Evolutionary conservation across 176 grass and related monocot genomes (phyloP), one percentile per base, ranked within the genome.

Genomic region (Metroxylon sagu): DNA sequence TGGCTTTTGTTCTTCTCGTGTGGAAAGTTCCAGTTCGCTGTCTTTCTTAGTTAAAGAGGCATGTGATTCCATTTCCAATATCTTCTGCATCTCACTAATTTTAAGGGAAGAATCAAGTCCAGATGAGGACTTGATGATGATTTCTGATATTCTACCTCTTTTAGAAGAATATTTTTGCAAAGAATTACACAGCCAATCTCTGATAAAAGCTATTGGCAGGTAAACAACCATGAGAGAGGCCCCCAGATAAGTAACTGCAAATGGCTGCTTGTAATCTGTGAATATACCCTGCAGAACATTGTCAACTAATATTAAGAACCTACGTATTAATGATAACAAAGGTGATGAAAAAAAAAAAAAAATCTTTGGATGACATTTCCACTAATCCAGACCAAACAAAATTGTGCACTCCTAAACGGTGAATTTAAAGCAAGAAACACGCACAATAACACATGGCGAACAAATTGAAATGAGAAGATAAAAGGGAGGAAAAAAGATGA

Each of bases 191-290:
- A 97, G 65, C 57, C 82, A 78, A 70, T 97, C 92, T 65, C 88
- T 90, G 1, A 97, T 50, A 57, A 88, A 83, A 29, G 92, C 73
- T 71, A 97, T 30, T 8, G 92, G 92, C 14, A 97, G 85, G 55
- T 97, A 97, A 58, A 97, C 79, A 48, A 97, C 75, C 92, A 97
- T 91, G 53, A 97, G 83, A 15, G 87, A 97, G 53, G 87, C 73
- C 53, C 92, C 92, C 62, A 91, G 74, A 66, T 97, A 97, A 59
- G 92, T 97, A 29, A 97, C 66, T 64, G 78, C 92, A 23, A 97
- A 97, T 3, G 92, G 92, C 30, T 97, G 92, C 49, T 85, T 87
- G 76, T 97, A 97, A 59, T 88, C 80, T 12, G 81, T 75, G 64
- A 85, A 97, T 80, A 97, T 97, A 57, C 65, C 92, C 92, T 97